These are phyloP conservation scores for Stevia rebaudiana DNA, from an alignment of 140 eudicot genomes.

Conservation along the genomic window DNA sequence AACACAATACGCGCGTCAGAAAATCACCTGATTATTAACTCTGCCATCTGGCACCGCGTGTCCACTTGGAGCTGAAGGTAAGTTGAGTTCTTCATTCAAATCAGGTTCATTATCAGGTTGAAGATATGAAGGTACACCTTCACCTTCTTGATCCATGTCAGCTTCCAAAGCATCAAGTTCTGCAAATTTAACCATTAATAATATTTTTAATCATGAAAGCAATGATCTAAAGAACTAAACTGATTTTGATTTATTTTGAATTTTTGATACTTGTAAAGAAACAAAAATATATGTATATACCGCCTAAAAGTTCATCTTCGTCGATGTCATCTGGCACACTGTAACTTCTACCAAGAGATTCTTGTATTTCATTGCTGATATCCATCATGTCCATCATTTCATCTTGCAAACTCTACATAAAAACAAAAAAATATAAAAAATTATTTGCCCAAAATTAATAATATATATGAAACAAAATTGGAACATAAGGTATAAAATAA, in stretches of 20 bases:
- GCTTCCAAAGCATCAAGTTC: constrained; percentile 98
- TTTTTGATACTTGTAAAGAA: no score
- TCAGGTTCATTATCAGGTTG: constrained; percentile 85
- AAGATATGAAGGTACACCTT: constrained; percentile 91
- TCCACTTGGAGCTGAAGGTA: constrained; percentile 83
- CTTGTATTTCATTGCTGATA: constrained; percentile 90
- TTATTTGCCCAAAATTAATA: no score
- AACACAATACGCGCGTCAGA: background rate
- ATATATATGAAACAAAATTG: no score
- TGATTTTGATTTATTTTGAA: no score
- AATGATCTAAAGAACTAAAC: constrained; percentile 2
- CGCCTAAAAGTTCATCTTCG: constrained; percentile 95
- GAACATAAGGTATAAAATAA: no score
- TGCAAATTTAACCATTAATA: constrained; percentile 23
- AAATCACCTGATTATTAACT: constrained; percentile 60
- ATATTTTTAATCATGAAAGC: background rate
- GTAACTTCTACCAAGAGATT: constrained; percentile 84
- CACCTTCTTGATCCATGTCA: constrained; percentile 88
- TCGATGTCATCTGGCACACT: constrained; percentile 89
- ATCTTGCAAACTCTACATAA: constrained; percentile 81
- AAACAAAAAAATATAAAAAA: no score
- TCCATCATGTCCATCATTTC: constrained; percentile 98
- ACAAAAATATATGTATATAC: constrained; percentile 28
- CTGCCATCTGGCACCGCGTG: constrained; percentile 59
- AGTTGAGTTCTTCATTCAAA: constrained; percentile 59